These are phyloP conservation scores for Mediolabrus comicus DNA, from an alignment of 108 stramenopile genomes.

Conservation along the genomic window DNA sequence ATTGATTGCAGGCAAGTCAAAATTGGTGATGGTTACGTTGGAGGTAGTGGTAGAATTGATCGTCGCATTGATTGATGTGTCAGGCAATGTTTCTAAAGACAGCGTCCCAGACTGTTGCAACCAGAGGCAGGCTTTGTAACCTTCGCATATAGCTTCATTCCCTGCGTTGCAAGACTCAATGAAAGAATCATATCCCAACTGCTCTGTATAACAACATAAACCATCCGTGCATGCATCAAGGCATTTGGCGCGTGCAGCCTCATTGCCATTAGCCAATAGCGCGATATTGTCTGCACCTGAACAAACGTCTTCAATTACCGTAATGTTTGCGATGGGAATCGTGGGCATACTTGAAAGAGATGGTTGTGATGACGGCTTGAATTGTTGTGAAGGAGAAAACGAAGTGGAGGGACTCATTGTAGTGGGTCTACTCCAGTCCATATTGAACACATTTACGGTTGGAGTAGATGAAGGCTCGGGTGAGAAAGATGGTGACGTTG, in stretches of 20 bases:
- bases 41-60: not conserved
- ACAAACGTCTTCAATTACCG: not conserved
- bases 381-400: not conserved
- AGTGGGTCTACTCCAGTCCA: not conserved
- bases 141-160: conserved; percentile 6
- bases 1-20: not conserved
- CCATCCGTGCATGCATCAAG: conserved; percentile 11
- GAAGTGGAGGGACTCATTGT: not conserved
- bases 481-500: not conserved
- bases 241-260: conserved; percentile 9
- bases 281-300: conserved; percentile 6
- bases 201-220: conserved; percentile 21
- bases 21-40: not conserved
- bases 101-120: not conserved
- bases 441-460: not conserved
- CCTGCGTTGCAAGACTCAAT: not conserved
- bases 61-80: not conserved
- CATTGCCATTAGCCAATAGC: conserved; percentile 4
- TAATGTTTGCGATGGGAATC: not conserved
- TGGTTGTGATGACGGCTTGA: not conserved
- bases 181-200: conserved; percentile 11
- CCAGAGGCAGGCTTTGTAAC: conserved; percentile 5
- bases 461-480: not conserved
- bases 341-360: conserved; percentile 1
- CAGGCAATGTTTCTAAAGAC: not conserved